phyloP scores from a whole-genome alignment of 441 rosid genomes.

The Populus tomentosa region DNA sequence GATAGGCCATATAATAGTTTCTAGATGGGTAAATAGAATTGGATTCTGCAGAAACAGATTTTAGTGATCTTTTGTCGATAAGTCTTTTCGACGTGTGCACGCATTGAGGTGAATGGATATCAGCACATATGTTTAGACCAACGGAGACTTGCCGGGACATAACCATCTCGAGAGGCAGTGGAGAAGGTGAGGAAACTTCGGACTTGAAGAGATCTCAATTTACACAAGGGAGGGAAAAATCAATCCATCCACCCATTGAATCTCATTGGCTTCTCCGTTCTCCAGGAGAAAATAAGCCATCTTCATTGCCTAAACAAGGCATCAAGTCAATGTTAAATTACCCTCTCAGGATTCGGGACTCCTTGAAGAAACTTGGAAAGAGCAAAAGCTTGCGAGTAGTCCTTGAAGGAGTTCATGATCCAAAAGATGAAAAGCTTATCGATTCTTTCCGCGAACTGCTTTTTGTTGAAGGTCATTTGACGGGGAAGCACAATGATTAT shows the following conservation, averaged over 20 bases:
- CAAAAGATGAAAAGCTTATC: constrained; percentile 44
- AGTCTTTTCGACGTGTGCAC: background rate
- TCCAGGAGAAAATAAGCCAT: constrained; percentile 9
- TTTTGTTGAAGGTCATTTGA: constrained; percentile 39
- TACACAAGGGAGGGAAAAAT: constrained; percentile 18
- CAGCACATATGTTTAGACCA: constrained; percentile 19
- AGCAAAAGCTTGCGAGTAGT: constrained; percentile 34
- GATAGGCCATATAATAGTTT: background rate
- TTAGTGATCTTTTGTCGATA: background rate
- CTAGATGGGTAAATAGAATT: background rate
- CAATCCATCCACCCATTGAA: constrained; percentile 34
- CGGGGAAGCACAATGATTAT: constrained; percentile 41
- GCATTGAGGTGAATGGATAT: background rate
- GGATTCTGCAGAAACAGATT: background rate
- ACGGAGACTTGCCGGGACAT: constrained; percentile 27
- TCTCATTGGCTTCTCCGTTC: constrained; percentile 33
- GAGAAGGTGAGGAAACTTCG: constrained; percentile 21
- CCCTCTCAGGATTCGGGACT: constrained; percentile 34
- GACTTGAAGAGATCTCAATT: background rate
- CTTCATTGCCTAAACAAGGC: constrained; percentile 20
- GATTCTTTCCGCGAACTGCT: constrained; percentile 39
- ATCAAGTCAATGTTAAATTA: constrained; percentile 28
- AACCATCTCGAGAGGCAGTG: constrained; percentile 27
- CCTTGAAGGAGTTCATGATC: constrained; percentile 45
- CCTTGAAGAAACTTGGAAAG: constrained; percentile 40